Evolutionary conservation across 495 filamentous ascomycete species (phyloP), one percentile per base, ranked within the genome.

Genomic region (Collariella sp.): DNA sequence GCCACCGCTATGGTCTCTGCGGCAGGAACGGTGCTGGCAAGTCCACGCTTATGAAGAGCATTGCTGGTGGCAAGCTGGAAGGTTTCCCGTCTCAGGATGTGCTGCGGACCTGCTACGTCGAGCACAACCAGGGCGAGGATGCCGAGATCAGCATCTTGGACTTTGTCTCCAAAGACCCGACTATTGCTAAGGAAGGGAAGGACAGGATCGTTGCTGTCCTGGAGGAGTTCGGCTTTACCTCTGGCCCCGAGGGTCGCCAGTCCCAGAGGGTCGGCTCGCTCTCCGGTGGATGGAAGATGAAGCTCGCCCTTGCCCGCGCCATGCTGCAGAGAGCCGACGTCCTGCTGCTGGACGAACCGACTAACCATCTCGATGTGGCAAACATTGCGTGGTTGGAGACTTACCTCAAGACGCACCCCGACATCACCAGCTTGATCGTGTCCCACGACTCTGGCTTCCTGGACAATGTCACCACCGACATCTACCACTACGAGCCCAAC

Each of bases 211-310:
- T 83, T 26, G 72, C 76, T 46, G 90, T 96, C 46, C 71, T 99
- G 46, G 78, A 84, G 52, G 89, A 95, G 65, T 90, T 99, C 64
- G 93, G 93, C 34, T 97, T 99, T 72, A 91, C 87, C 3, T 71
- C 87, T 58, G 91, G 91, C 10, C 89, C 89, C 0, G 85, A 93
- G 57, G 94, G 93, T 53, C 83, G 86, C 24, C 91, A 96, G 67
- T 76, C 82, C 29, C 85, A 94, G 65, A 84, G 80, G 46, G 94
- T 97, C 50, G 91, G 93, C 54, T 95, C 91, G 24, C 76, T 97
- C 18, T 99, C 93, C n/a, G 93, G 93, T 68, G 93, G 93, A 64
- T 99, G 93, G 93, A 97, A 99, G 81, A 99, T 99, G 93, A 99
- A 99, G 82, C 74, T 99, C 51, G 93, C 93, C 52, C 76, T 99